These are phyloP conservation scores for Epithemia pelagica DNA, from an alignment of 108 stramenopile genomes.

Conservation along the genomic window DNA sequence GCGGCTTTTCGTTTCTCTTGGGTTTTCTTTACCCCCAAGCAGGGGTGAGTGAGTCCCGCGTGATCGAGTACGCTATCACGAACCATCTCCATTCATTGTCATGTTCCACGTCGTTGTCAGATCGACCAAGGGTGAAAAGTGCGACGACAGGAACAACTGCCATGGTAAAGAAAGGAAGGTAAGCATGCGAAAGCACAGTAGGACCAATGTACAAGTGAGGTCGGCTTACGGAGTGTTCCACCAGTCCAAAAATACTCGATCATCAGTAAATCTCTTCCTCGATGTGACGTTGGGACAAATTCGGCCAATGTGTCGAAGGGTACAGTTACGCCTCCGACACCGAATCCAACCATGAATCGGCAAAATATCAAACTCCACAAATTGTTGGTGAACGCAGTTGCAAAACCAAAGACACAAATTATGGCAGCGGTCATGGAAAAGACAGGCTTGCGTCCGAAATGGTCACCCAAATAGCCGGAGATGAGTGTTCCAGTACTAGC, in stretches of 20 bases:
- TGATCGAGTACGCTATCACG: too few species aligned
- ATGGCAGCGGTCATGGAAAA: slow-evolving; percentile 43
- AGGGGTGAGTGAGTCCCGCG: too few species aligned
- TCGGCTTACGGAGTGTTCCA: slow-evolving; percentile 30
- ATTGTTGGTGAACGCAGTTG: slow-evolving; percentile 38
- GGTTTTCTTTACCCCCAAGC: too few species aligned
- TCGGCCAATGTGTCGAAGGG: slow-evolving; percentile 81
- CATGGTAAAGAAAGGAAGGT: neutral
- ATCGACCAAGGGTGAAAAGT: slow-evolving; percentile 26
- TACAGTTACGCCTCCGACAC: slow-evolving; percentile 71
- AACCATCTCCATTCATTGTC: slow-evolving; percentile 44
- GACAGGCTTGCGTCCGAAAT: slow-evolving; percentile 50
- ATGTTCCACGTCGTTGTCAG: neutral
- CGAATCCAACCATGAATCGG: slow-evolving; percentile 61
- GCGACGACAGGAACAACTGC: slow-evolving; percentile 47
- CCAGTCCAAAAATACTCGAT: slow-evolving; percentile 75
- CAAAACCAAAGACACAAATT: slow-evolving; percentile 60
- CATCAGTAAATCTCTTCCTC: slow-evolving; percentile 38
- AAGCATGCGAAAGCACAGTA: too few species aligned
- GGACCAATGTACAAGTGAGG: too few species aligned
- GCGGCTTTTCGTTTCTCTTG: too few species aligned
- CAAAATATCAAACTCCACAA: slow-evolving; percentile 34
- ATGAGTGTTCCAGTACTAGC: slow-evolving; percentile 50
- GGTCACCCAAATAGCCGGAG: slow-evolving; percentile 58
- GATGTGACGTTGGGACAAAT: slow-evolving; percentile 38